Percentiles rank a stretch among this genome's conserved stretches.
phyloP scores from a whole-genome alignment of 140 eudicot genomes.

The Senecio squalidus region DNA sequence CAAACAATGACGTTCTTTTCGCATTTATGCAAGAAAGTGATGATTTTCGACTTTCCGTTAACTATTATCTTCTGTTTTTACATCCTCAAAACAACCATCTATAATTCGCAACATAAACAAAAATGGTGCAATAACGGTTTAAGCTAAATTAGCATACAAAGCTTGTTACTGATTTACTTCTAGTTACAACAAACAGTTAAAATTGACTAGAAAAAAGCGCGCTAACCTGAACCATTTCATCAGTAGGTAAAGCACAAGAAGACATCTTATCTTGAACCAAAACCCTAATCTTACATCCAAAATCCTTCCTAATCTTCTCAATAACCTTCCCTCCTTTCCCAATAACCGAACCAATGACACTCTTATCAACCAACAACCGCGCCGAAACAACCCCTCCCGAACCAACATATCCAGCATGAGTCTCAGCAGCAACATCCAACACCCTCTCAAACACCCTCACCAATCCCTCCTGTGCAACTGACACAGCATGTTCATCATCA shows the following conservation, averaged over 20 bases:
- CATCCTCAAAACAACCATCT: too few species aligned
- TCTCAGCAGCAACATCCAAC: conserved; percentile 60
- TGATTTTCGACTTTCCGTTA: too few species aligned
- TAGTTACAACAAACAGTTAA: background rate
- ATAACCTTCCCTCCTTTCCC: conserved; percentile 81
- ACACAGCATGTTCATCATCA: conserved; percentile 36
- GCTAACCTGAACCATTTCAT: conserved; percentile 72
- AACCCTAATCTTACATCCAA: conserved; percentile 56
- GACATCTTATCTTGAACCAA: conserved; percentile 38
- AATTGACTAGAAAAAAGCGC: background rate
- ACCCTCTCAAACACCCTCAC: conserved; percentile 85
- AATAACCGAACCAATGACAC: conserved; percentile 57
- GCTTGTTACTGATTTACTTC: too few species aligned
- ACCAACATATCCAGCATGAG: conserved; percentile 13
- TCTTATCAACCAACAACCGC: conserved; percentile 50
- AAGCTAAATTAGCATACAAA: too few species aligned
- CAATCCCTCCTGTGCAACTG: conserved; percentile 77
- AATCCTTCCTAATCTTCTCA: conserved; percentile 63
- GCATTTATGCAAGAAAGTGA: too few species aligned
- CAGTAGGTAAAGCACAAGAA: conserved; percentile 32
- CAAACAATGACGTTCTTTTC: too few species aligned
- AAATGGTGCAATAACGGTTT: too few species aligned
- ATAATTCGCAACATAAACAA: too few species aligned
- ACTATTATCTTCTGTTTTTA: too few species aligned
- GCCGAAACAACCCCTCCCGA: conserved; percentile 44